phyloP scores from a whole-genome alignment of 2,329 filamentous ascomycete genomes.

The Chrysoporthe puriensis region DNA sequence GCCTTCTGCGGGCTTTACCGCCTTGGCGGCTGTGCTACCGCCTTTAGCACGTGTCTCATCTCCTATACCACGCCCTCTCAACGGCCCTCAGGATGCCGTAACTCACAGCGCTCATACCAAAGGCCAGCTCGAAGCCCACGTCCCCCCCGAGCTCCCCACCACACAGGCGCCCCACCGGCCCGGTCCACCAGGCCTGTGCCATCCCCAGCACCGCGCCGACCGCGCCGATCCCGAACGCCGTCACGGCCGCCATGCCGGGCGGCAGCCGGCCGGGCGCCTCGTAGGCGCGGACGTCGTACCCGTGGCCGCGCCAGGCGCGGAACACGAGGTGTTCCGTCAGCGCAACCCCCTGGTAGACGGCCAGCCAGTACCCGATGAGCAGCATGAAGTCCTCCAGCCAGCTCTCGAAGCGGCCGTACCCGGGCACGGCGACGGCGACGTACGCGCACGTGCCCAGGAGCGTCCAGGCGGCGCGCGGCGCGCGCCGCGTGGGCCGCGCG shows the following conservation, averaged over 20 bases:
- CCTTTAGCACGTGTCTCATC: constrained; percentile 33
- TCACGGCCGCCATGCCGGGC: constrained; percentile 63
- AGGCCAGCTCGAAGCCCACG: constrained; percentile 65
- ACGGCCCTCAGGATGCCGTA: constrained; percentile 55
- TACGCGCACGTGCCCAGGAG: constrained; percentile 64
- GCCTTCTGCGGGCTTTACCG: too few species aligned
- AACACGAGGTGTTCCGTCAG: constrained; percentile 71
- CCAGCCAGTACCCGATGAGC: constrained; percentile 72
- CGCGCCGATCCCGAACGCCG: constrained; percentile 66
- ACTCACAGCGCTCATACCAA: constrained; percentile 58
- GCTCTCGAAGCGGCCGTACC: constrained; percentile 65
- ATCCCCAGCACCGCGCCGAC: constrained; percentile 71
- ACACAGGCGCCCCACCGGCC: constrained; percentile 66
- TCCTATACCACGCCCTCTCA: constrained; percentile 46
- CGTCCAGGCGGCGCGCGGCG: constrained; percentile 72
- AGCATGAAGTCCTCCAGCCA: constrained; percentile 74
- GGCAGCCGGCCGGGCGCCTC: constrained; percentile 62
- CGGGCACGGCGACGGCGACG: constrained; percentile 71
- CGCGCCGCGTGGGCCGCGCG: constrained; percentile 57
- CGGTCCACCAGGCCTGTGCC: constrained; percentile 70
- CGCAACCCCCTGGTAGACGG: constrained; percentile 71
- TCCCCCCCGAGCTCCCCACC: constrained; percentile 52
- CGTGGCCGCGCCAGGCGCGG: constrained; percentile 58
- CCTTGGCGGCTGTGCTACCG: too few species aligned
- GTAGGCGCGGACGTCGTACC: constrained; percentile 64